Evolutionary conservation across 305 asterid genomes (phyloP), one percentile per base, ranked within the genome.

Genomic region (Ilex paraguariensis): DNA sequence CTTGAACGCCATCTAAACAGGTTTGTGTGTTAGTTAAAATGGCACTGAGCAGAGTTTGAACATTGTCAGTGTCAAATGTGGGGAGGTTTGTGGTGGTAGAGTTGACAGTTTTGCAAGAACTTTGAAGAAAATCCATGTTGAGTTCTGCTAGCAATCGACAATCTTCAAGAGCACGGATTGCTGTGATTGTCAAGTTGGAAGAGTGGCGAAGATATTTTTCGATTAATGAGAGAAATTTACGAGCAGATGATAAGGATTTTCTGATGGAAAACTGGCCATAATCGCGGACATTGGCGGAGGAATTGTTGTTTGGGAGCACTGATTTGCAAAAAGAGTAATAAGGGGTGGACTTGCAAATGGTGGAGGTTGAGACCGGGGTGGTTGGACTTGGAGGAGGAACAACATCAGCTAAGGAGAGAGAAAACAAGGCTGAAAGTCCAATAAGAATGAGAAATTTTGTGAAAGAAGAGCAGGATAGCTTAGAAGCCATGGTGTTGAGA

Each of bases 31-130:
- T 75, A 2, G 80, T 75, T 56, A 70, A 44, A 2, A 67, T 64
- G 12, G 80, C 80, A 51, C 80, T 75, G 56, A 75, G 69, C 51
- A 63, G 13, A 11, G 80, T 67, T 56, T 60, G 77, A 13, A 48
- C 17, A 9, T 50, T 52, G 33, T 67, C 71, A 0, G 61, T 56
- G 59, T 55, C 50, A 2, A 45, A 12, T 54, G 62, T 16, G 56
- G 70, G 10, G 59, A 52, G 56, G n/a, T 0, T 52, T 16, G 12
- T 67, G 0, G 55, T 10, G 11, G 65, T 46, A 0, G 60, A 31
- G 9, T 31, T 32, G 8, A 70, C 44, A 1, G 67, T 31, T 13
- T 56, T 50, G 17, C 48, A 52, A 1, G 70, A 49, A 36, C 12
- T 64, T 3, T 57, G 14, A 44, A 75, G 15, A 66, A 75, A 75